phyloP scores from a whole-genome alignment of 192 early-diverging fungal genomes.

The Phlyctochytrium arcticum region DNA sequence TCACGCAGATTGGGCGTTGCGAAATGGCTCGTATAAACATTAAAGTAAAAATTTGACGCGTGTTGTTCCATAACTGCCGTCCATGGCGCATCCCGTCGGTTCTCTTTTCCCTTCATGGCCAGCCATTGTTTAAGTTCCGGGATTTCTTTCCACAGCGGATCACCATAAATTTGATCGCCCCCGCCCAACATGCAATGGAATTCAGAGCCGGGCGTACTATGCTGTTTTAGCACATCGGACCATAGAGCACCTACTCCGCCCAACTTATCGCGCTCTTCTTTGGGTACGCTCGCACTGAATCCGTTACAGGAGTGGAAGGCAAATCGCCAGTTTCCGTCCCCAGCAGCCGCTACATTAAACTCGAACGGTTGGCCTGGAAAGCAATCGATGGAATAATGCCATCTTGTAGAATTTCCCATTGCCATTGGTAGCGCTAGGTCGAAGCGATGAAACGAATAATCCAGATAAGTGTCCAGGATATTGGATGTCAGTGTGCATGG shows the following conservation, averaged over 20 bases:
- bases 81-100: neutral
- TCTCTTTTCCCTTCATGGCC: slow-evolving; percentile 9
- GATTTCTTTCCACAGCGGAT: slow-evolving; percentile 14
- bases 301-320: slow-evolving; percentile 20
- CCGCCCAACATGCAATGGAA: slow-evolving; percentile 22
- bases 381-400: neutral
- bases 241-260: slow-evolving; percentile 7
- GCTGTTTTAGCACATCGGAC: slow-evolving; percentile 2
- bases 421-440: slow-evolving; percentile 14
- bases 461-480: neutral
- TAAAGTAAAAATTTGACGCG: neutral
- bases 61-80: neutral
- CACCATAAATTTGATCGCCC: slow-evolving; percentile 29
- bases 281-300: neutral
- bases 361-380: neutral
- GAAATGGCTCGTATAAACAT: slow-evolving; percentile 4
- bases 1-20: neutral
- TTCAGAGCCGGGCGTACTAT: neutral
- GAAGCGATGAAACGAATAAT: slow-evolving; percentile 14
- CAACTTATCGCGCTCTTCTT: neutral
- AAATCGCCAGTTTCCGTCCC: slow-evolving; percentile 10
- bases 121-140: slow-evolving; percentile 11
- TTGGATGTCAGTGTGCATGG: neutral
- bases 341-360: slow-evolving; percentile 7
- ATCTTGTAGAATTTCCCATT: neutral